Conservation (phyloP, 2,329 filamentous ascomycete species). For the Arthrocladium fulminans region DNA sequence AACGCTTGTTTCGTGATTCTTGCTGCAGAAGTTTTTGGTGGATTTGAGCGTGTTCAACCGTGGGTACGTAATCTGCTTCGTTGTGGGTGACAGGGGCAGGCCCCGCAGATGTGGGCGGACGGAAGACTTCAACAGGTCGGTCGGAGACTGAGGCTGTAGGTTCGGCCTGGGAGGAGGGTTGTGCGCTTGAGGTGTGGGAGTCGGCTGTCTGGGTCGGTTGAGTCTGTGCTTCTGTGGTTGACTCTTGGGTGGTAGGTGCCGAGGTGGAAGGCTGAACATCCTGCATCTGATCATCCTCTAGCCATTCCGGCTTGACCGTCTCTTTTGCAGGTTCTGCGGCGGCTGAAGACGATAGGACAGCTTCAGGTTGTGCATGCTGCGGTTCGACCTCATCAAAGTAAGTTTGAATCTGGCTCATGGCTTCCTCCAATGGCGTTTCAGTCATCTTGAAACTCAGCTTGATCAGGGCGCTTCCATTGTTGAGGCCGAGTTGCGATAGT, state of each 20-base stretch:
- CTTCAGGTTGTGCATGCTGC: slow-evolving; percentile 20
- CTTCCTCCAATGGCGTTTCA: slow-evolving; percentile 70
- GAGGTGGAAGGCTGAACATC: slow-evolving; percentile 9
- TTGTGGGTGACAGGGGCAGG: slow-evolving; percentile 60
- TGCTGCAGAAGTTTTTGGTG: slow-evolving; percentile 65
- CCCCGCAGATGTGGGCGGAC: slow-evolving; percentile 60
- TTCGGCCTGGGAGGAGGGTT: slow-evolving; percentile 15
- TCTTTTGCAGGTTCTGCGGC: slow-evolving; percentile 9
- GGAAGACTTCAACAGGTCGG: slow-evolving; percentile 61
- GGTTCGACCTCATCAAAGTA: slow-evolving; percentile 17
- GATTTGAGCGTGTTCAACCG: slow-evolving; percentile 76
- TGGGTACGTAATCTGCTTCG: slow-evolving; percentile 71
- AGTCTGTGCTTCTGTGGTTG: slow-evolving; percentile 2
- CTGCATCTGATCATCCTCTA: slow-evolving; percentile 11
- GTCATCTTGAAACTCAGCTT: slow-evolving; percentile 68
- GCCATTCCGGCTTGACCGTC: slow-evolving; percentile 11
- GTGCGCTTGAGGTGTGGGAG: slow-evolving; percentile 8
- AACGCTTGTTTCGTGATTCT: slow-evolving; percentile 67
- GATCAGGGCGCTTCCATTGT: slow-evolving; percentile 70
- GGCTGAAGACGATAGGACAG: slow-evolving; percentile 3
- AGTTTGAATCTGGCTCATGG: slow-evolving; percentile 68
- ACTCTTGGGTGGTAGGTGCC: slow-evolving; percentile 1
- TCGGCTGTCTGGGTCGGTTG: slow-evolving; percentile 11
- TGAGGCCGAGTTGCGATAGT: slow-evolving; percentile 75
- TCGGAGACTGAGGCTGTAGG: slow-evolving; percentile 21